Evolutionary conservation across 2,329 filamentous ascomycete genomes (phyloP).

Genomic region (Tolypocladium nubicola): DNA sequence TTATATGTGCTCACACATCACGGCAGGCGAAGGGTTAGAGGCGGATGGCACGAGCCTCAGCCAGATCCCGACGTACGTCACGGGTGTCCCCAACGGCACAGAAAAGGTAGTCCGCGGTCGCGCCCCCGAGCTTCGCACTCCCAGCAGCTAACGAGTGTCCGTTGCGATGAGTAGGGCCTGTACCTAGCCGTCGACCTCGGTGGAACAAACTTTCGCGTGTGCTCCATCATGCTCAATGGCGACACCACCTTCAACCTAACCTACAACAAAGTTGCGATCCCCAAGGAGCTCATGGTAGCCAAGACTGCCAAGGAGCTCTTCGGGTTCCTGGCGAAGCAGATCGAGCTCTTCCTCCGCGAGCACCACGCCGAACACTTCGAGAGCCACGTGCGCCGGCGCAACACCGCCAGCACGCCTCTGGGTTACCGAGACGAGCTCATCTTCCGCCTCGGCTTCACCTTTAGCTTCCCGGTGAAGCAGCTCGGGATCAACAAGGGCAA

Average conservation of each 20-base stretch:
- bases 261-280: conserved; percentile 86
- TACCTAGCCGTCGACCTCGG: conserved; percentile 97
- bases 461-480: conserved; percentile 94
- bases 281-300: conserved; percentile 80
- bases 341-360: conserved; percentile 74
- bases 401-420: conserved; percentile 46
- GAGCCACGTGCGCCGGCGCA: conserved; percentile 53
- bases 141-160: not conserved
- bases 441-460: conserved; percentile 96
- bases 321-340: conserved; percentile 83
- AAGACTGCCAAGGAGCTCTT: conserved; percentile 83
- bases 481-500: conserved; percentile 90
- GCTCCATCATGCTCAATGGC: conserved; percentile 85
- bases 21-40: conserved; percentile 65
- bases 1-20: not conserved
- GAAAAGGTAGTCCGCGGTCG: conserved; percentile 60
- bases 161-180: conserved; percentile 52
- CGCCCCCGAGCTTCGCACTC: not conserved
- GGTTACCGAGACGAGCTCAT: conserved; percentile 62
- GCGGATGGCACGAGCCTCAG: conserved; percentile 73
- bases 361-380: conserved; percentile 86
- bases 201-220: conserved; percentile 96
- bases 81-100: conserved; percentile 88
- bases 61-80: conserved; percentile 97
- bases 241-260: conserved; percentile 92